Evolutionary conservation across 345 rosid species (phyloP).

Genomic region (Eucalyptus paniculata): DNA sequence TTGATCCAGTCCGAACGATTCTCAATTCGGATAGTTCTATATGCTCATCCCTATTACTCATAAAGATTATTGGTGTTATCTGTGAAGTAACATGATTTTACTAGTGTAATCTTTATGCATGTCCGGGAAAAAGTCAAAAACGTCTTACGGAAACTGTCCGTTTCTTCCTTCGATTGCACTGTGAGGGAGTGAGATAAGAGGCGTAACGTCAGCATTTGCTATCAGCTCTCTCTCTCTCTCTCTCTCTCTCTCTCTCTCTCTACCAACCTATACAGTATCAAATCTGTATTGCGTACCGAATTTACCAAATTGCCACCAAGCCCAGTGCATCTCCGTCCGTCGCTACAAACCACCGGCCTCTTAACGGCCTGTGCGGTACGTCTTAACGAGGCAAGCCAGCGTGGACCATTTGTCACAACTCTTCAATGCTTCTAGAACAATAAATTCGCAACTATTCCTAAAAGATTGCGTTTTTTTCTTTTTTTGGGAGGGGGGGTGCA

Average conservation of each 20-base stretch:
- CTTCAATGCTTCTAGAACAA: background rate
- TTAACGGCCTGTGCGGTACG: background rate
- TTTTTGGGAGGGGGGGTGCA: no score
- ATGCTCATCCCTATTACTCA: background rate
- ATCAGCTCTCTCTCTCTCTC: background rate
- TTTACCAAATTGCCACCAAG: background rate
- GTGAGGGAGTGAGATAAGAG: background rate
- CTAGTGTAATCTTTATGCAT: background rate
- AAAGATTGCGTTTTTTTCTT: background rate
- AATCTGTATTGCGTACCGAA: background rate
- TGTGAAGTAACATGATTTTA: background rate
- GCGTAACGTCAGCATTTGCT: background rate
- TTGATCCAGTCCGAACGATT: accelerated
- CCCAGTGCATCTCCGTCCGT: background rate
- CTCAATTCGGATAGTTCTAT: accelerated
- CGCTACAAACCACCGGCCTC: background rate
- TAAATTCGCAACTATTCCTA: background rate
- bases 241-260: background rate
- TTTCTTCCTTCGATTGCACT: background rate
- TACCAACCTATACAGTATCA: background rate
- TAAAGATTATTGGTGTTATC: background rate
- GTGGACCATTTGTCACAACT: background rate
- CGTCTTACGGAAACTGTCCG: background rate
- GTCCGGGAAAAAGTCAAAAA: background rate
- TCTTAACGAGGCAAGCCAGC: background rate